Conservation (phyloP, 2,329 filamentous ascomycete genomes). For the Nigrograna mackinnonii region DNA sequence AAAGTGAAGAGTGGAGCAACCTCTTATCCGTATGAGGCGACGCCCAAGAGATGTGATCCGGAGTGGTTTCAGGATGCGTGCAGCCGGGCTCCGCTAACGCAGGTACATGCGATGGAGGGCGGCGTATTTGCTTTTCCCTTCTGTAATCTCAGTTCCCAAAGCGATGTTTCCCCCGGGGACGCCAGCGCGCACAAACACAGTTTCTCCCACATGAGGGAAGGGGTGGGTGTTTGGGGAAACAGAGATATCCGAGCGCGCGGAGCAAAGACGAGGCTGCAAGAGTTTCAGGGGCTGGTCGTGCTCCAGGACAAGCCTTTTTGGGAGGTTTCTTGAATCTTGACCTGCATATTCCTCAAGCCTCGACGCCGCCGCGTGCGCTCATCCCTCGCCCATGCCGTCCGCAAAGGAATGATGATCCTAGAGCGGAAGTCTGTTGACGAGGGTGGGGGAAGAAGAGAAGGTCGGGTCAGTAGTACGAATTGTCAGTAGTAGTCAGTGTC, state of each 20-base stretch:
- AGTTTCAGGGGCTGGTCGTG: conserved; percentile 27
- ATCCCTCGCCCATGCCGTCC: too few relatives aligned
- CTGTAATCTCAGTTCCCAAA: conserved; percentile 28
- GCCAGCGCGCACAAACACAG: conserved; percentile 19
- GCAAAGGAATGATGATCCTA: too few relatives aligned
- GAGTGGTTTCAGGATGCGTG: conserved; percentile 37
- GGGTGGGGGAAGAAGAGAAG: too few relatives aligned
- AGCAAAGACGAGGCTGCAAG: conserved; percentile 27
- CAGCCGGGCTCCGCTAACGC: conserved; percentile 34
- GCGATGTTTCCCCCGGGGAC: conserved; percentile 34
- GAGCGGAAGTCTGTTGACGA: too few relatives aligned
- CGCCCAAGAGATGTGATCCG: conserved; percentile 22
- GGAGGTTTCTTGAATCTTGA: background rate
- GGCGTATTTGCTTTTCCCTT: background rate
- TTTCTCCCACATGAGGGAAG: conserved; percentile 14
- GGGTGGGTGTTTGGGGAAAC: conserved; percentile 35
- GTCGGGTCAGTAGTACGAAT: too few relatives aligned
- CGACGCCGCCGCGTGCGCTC: too few relatives aligned
- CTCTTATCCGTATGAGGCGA: too few relatives aligned
- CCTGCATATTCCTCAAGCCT: background rate
- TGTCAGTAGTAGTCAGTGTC: too few relatives aligned
- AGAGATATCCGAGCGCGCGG: conserved; percentile 22
- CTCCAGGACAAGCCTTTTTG: background rate
- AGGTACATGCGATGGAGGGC: too few relatives aligned
- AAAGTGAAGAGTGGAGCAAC: too few relatives aligned